A percentile compares a stretch with the other conserved stretches of the same genome.
Conservation (phyloP, 225 moss, liverwort and hornwort species). For the Pseudisothecium myosuroides region DNA sequence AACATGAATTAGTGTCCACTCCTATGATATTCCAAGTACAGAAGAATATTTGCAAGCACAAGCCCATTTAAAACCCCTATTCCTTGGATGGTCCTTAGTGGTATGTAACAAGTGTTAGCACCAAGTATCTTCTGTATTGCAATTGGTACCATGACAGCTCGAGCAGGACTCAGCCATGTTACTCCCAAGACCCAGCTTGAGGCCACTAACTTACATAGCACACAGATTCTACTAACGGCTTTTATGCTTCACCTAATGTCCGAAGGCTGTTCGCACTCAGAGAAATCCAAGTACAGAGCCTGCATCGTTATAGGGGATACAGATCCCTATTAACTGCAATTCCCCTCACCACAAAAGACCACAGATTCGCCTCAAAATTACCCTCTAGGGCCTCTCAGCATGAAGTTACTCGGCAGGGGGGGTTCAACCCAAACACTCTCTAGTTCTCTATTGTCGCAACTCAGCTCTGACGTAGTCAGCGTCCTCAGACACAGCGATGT, state of each 20-base stretch:
- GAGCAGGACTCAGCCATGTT: not conserved
- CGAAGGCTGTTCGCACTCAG: not conserved
- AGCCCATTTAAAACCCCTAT: not conserved
- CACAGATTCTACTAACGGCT: not conserved
- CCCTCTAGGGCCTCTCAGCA: constrained; percentile 4
- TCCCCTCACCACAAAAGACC: not conserved
- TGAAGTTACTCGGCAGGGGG: not conserved
- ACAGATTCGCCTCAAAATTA: constrained; percentile 10
- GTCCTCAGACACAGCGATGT: constrained; percentile 84
- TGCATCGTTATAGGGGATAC: not conserved
- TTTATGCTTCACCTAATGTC: not conserved
- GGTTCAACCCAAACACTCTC: not conserved
- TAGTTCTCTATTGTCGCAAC: constrained; percentile 56
- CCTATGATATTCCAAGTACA: not conserved
- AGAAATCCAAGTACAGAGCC: not conserved
- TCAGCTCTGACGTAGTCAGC: constrained; percentile 90
- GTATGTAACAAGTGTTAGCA: not conserved
- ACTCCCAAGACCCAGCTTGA: not conserved
- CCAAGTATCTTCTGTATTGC: not conserved
- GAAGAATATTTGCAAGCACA: not conserved
- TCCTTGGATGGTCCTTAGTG: not conserved
- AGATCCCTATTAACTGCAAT: not conserved
- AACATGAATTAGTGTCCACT: not conserved
- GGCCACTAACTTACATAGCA: not conserved
- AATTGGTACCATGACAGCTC: not conserved